A percentile compares a stretch with the other conserved stretches of the same genome.
These are phyloP conservation scores for Colletotrichum filicis DNA, from an alignment of 2,329 filamentous ascomycete species.

Conservation along the genomic window DNA sequence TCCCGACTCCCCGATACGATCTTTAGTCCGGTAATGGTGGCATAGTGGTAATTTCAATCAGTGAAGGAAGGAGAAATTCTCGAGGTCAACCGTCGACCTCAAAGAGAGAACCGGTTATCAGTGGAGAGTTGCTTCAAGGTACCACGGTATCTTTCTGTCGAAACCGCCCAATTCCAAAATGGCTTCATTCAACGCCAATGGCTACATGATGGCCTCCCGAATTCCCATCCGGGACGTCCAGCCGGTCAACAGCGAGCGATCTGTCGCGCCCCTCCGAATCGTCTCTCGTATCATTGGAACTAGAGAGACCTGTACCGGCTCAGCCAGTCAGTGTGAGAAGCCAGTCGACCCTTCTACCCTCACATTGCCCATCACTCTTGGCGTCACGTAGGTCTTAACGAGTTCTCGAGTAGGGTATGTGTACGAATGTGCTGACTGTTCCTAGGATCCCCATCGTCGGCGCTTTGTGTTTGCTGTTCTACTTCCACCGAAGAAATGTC, in stretches of 20 bases:
- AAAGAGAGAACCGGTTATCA: conserved; percentile 18
- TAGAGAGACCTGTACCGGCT: conserved; percentile 29
- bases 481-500: conserved; percentile 82
- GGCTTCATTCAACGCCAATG: conserved; percentile 35
- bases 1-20: background rate
- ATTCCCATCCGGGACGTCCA: conserved; percentile 39
- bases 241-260: conserved; percentile 17
- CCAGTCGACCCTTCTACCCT: conserved; percentile 64
- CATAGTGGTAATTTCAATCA: conserved; percentile 5
- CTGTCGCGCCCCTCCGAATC: background rate
- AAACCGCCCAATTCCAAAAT: conserved; percentile 6
- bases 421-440: conserved; percentile 35
- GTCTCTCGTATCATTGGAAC: conserved; percentile 37
- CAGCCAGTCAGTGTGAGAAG: conserved; percentile 67
- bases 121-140: background rate
- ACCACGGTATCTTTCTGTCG: background rate
- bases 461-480: conserved; percentile 75
- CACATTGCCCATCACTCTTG: conserved; percentile 74
- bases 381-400: conserved; percentile 72
- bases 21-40: conserved; percentile 23
- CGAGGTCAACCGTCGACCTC: background rate
- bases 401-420: background rate
- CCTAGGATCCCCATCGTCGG: conserved; percentile 79
- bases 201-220: conserved; percentile 41
- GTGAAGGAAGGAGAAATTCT: conserved; percentile 29